Base-by-base conservation (phyloP, 164 flowering plant genomes). In the Echeveria elegans region DNA sequence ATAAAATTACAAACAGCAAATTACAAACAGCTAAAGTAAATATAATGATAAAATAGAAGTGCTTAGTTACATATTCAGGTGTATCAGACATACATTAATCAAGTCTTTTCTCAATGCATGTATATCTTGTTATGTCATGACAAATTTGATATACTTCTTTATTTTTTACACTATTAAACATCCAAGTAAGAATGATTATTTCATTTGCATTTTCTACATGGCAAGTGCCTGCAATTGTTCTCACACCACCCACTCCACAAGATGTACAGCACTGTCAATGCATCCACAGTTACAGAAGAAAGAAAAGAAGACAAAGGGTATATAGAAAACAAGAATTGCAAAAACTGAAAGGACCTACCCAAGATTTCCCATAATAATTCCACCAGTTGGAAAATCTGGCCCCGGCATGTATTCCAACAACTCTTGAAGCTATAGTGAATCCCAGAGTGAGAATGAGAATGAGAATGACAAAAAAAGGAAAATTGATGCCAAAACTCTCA, bases 321-420 rank as follows among this genome's bases (percentile, higher is more conserved):
- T 6, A 12, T 3, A 29, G 6, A 36, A 23, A 36, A 34, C 6
- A 63, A 23, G 0, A 23, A 63, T 9, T 37, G 2, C 26, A 34
- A 36, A 11, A n/a, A n/a, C n/a, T n/a, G n/a, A 36, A 64, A 32
- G 47, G 28, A 62, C 90, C 69, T 81, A 93, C 98, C 98, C 98
- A 66, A 68, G 62, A 63, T 82, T 89, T 66, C 98, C 97, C 98
- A 91, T 89, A 26, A 94, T 86, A 58, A 87, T 31, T 72, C 97
- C 98, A 66, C 98, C 96, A 69, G 98, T 94, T 43, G 99, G 99
- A 72, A 94, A 94, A 80, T 94, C 99, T 66, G 99, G 97, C 60
- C 90, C 99, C 14, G 99, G 99, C 93, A 94, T 89, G 86, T 88
- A 86, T 69, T 91, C 99, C 80, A 94, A 77, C 80, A 94, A 72